These are phyloP conservation scores for Blastobotrys apis DNA, from an alignment of 1,139 yeast species.

Conservation along the genomic window DNA sequence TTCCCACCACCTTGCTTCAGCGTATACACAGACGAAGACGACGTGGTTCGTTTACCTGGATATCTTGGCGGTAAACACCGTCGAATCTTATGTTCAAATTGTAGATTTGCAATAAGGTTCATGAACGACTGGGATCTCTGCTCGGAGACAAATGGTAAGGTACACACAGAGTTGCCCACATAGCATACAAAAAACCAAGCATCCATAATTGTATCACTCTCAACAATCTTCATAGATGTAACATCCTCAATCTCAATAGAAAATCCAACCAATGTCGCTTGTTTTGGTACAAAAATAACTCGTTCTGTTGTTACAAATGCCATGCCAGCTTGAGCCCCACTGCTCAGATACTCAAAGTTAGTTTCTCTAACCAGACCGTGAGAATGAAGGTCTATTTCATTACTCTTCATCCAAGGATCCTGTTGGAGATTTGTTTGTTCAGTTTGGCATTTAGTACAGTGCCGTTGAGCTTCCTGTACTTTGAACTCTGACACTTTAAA, in stretches of 20 bases:
- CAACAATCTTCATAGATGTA: constrained; percentile 30
- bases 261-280: constrained; percentile 20
- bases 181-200: constrained; percentile 27
- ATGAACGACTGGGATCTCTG: constrained; percentile 28
- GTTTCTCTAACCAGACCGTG: constrained; percentile 12
- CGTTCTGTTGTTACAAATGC: constrained; percentile 33
- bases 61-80: constrained; percentile 30
- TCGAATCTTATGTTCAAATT: constrained; percentile 33
- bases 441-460: constrained; percentile 19
- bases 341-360: constrained; percentile 23
- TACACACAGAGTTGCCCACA: constrained; percentile 23
- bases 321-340: constrained; percentile 25
- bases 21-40: not conserved
- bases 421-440: constrained; percentile 1
- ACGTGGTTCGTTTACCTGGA: constrained; percentile 1
- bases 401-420: constrained; percentile 10
- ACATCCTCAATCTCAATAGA: constrained; percentile 27
- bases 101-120: constrained; percentile 30
- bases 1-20: not conserved
- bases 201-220: constrained; percentile 21
- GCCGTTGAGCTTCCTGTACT: constrained; percentile 18
- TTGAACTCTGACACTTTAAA: constrained; percentile 19
- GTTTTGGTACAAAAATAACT: constrained; percentile 28
- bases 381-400: not conserved
- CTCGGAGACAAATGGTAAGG: constrained; percentile 30